phyloP scores from a whole-genome alignment of 805 yeast species.

The Cephaloascus fragrans region DNA sequence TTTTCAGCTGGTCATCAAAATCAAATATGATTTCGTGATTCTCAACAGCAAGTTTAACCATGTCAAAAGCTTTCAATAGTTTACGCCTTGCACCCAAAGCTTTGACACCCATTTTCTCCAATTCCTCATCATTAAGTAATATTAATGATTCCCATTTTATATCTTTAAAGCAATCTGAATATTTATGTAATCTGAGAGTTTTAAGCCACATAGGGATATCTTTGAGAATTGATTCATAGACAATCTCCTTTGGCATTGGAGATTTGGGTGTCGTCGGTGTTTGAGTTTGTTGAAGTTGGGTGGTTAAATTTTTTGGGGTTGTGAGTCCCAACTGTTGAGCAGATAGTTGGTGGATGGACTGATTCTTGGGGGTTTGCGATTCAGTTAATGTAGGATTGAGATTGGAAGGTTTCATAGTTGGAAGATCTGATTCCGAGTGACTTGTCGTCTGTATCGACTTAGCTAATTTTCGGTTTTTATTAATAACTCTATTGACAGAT shows the following conservation, averaged over 20 bases:
- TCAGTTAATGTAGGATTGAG: neutral
- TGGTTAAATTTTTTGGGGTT: neutral
- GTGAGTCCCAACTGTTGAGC: neutral
- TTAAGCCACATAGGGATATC: slow-evolving; percentile 93
- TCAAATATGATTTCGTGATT: neutral
- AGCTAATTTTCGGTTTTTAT: no score
- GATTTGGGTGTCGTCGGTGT: slow-evolving; percentile 14
- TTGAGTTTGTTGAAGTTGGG: neutral
- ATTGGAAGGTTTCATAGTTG: no score
- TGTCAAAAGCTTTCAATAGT: slow-evolving; percentile 82
- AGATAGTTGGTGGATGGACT: neutral
- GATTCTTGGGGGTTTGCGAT: neutral
- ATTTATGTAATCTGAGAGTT: slow-evolving; percentile 82
- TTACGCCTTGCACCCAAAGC: slow-evolving; percentile 96
- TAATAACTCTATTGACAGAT: no score
- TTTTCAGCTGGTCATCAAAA: no score
- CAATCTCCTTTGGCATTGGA: slow-evolving; percentile 40
- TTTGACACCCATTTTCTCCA: slow-evolving; percentile 75
- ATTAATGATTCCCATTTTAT: slow-evolving; percentile 75
- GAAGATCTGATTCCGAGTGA: no score
- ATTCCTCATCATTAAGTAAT: slow-evolving; percentile 53
- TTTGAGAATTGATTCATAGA: slow-evolving; percentile 43
- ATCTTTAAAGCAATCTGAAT: slow-evolving; percentile 73
- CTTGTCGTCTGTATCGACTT: no score
- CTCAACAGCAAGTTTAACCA: slow-evolving; percentile 46